These are phyloP conservation scores for Argentina anserina DNA, from an alignment of 306 rosid species.

Conservation along the genomic window DNA sequence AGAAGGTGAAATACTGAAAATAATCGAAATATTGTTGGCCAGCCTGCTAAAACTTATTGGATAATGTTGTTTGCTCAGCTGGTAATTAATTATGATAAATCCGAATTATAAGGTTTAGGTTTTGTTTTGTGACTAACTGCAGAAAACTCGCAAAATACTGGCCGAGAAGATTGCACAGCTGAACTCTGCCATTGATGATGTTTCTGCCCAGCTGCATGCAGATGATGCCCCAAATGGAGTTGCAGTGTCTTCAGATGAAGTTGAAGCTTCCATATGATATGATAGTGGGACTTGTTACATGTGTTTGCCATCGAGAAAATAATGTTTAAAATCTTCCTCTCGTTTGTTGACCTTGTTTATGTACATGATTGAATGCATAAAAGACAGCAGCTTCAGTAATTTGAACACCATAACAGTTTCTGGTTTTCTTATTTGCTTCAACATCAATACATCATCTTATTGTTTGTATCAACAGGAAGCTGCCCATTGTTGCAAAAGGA, in stretches of 20 bases:
- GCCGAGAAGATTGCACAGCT: conserved; percentile 53
- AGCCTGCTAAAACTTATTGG: not conserved
- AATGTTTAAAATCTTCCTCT: conserved; percentile 5
- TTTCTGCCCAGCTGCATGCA: conserved; percentile 36
- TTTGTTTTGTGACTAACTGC: not conserved
- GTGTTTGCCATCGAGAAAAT: not conserved
- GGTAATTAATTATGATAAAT: not conserved
- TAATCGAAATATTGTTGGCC: conserved; percentile 10
- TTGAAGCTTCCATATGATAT: conserved; percentile 33
- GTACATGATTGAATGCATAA: not conserved
- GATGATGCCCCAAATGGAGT: conserved; percentile 31
- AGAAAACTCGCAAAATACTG: conserved; percentile 53
- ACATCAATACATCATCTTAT: not conserved
- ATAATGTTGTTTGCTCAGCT: not conserved
- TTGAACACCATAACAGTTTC: not conserved
- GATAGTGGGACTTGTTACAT: conserved; percentile 1
- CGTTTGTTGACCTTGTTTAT: not conserved
- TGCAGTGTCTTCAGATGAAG: conserved; percentile 34
- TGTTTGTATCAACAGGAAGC: not conserved
- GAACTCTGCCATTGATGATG: conserved; percentile 53
- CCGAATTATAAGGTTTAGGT: not conserved
- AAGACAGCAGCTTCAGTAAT: not conserved
- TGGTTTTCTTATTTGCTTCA: not conserved
- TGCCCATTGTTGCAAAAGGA: not conserved
- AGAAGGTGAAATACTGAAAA: too few relatives aligned